phyloP scores from a whole-genome alignment of 2,329 filamentous ascomycete species.

The Chrysoporthe puriensis region DNA sequence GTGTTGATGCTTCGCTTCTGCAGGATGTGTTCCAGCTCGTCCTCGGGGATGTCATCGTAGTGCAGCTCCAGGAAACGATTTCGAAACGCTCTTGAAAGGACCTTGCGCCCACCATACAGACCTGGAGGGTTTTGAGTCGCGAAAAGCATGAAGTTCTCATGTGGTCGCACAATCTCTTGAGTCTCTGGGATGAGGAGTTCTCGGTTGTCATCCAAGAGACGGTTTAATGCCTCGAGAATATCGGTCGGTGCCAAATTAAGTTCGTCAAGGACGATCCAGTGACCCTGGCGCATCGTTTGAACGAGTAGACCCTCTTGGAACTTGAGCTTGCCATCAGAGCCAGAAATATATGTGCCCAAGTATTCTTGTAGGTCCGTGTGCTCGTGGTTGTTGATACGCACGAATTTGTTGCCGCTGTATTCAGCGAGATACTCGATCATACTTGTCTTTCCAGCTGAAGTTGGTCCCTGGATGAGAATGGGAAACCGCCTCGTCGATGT shows the following conservation, averaged over 20 bases:
- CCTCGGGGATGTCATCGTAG: conserved; percentile 96
- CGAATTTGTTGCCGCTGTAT: conserved; percentile 93
- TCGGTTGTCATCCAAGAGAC: conserved; percentile 92
- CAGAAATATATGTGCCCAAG: conserved; percentile 89
- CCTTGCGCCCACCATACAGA: conserved; percentile 91
- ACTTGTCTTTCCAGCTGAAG: conserved; percentile 96
- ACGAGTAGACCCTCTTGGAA: conserved; percentile 96
- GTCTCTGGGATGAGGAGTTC: conserved; percentile 96
- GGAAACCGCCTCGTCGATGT: conserved; percentile 91
- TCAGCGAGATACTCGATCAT: conserved; percentile 99
- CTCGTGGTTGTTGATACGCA: conserved; percentile 99
- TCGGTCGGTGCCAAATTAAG: conserved; percentile 96
- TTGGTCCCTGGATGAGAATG: conserved; percentile 93
- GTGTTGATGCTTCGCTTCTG: conserved; percentile 84
- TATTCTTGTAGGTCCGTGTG: conserved; percentile 99
- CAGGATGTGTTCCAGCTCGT: conserved; percentile 89
- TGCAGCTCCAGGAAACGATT: conserved; percentile 97
- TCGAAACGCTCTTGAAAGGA: conserved; percentile 89
- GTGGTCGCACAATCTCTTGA: conserved; percentile 88
- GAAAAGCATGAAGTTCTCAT: conserved; percentile 96
- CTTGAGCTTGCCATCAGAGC: conserved; percentile 77
- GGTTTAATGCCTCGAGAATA: conserved; percentile 93
- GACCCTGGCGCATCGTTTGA: conserved; percentile 86
- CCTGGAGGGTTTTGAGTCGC: conserved; percentile 97
- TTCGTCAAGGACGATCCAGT: conserved; percentile 98